Evolutionary conservation across 1,284 basidiomycete species (phyloP).

Genomic region (Tilletia setariae): DNA sequence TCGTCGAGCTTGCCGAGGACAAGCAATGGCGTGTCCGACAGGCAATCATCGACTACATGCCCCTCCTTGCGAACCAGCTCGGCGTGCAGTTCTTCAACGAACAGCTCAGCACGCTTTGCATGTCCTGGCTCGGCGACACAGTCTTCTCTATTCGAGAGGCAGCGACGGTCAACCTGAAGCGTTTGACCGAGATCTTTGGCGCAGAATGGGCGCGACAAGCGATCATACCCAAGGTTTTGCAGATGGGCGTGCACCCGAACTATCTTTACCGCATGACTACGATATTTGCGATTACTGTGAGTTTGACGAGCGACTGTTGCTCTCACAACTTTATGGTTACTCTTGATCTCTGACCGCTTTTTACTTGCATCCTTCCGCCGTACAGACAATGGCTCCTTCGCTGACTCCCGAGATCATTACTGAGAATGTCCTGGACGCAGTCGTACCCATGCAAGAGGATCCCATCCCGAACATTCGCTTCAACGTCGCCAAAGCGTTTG

Average conservation of each 20-base stretch:
- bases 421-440: slow-evolving; percentile 78
- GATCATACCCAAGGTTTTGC: slow-evolving; percentile 95
- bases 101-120: slow-evolving; percentile 91
- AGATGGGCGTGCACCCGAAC: slow-evolving; percentile 95
- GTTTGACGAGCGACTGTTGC: slow-evolving; percentile 43
- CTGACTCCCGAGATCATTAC: slow-evolving; percentile 80
- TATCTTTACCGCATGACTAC: slow-evolving; percentile 99
- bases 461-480: slow-evolving; percentile 99
- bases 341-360: not conserved
- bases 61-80: slow-evolving; percentile 92
- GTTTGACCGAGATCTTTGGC: slow-evolving; percentile 96
- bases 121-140: slow-evolving; percentile 98
- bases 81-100: slow-evolving; percentile 98
- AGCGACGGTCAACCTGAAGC: slow-evolving; percentile 93
- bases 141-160: slow-evolving; percentile 98
- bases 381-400: slow-evolving; percentile 88
- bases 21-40: slow-evolving; percentile 99
- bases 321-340: not conserved
- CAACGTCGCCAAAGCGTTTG: slow-evolving; percentile 85
- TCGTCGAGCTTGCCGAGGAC: slow-evolving; percentile 96
- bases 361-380: slow-evolving; percentile 19
- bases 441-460: slow-evolving; percentile 80
- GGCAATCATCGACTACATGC: slow-evolving; percentile 98
- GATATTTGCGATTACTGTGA: slow-evolving; percentile 92
- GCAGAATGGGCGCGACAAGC: slow-evolving; percentile 93